Percentiles rank a stretch among this genome's conserved stretches.
Conservation (phyloP, 371 early-diverging fungal genomes). For the Syncephalastrum racemosum region DNA sequence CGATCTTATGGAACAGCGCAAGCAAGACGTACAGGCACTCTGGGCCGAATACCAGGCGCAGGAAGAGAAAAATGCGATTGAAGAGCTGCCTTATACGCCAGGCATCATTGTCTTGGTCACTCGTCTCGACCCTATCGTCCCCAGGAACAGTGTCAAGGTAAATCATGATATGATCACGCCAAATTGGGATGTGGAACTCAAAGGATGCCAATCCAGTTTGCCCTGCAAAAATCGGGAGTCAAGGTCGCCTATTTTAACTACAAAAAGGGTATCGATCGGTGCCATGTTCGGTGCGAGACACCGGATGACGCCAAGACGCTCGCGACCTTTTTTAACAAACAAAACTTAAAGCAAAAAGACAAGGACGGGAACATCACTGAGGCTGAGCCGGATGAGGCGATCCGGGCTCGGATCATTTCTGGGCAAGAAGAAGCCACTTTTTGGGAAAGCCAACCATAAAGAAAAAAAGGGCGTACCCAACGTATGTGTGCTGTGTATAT, state of each 20-base stretch:
- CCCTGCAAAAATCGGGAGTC: conserved; percentile 28
- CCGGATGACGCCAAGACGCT: too few relatives aligned
- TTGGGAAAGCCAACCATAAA: too few relatives aligned
- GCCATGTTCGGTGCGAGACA: neutral
- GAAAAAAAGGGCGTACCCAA: too few relatives aligned
- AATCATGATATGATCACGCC: neutral
- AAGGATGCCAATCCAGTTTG: neutral
- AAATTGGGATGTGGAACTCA: neutral
- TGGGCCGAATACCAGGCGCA: conserved; percentile 19
- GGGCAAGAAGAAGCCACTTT: too few relatives aligned
- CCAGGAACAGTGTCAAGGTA: conserved; percentile 29
- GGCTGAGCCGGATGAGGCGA: too few relatives aligned
- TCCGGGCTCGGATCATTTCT: too few relatives aligned
- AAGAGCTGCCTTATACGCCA: conserved; percentile 12
- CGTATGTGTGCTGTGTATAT: too few relatives aligned
- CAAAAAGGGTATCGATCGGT: conserved; percentile 18
- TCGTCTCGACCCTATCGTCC: conserved; percentile 25
- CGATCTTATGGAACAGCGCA: conserved; percentile 9
- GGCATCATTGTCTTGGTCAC: conserved; percentile 31
- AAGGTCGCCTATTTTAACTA: conserved; percentile 30
- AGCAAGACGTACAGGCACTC: conserved; percentile 6
- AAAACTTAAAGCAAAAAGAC: too few relatives aligned
- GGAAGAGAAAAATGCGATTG: neutral
- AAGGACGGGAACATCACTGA: too few relatives aligned
- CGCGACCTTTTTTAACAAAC: too few relatives aligned